A percentile compares a stretch with the other conserved stretches of the same genome.
These are phyloP conservation scores for Sporothrix euskadiensis DNA, from an alignment of 2,329 filamentous ascomycete species.

Conservation along the genomic window DNA sequence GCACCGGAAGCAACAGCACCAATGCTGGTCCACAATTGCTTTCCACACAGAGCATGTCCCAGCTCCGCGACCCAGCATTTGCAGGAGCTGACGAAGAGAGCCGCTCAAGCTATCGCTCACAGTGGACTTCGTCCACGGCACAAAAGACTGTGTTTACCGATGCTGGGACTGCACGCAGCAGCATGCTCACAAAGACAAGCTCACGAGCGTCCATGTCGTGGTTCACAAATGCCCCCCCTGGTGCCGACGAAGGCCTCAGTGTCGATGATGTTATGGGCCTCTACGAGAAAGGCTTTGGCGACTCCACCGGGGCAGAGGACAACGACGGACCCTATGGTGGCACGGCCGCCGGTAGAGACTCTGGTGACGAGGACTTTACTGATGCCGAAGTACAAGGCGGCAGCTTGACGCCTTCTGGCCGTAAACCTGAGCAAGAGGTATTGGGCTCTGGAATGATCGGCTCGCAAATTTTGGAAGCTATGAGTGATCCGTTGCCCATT, in stretches of 20 bases:
- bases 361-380: conserved; percentile 41
- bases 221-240: conserved; percentile 43
- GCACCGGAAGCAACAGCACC: conserved; percentile 36
- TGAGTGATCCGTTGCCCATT: conserved; percentile 42
- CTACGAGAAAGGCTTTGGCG: conserved; percentile 64
- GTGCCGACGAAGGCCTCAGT: conserved; percentile 58
- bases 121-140: conserved; percentile 55
- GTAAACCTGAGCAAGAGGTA: conserved; percentile 33
- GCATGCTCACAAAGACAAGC: conserved; percentile 75
- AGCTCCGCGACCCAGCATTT: conserved; percentile 40
- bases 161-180: conserved; percentile 76
- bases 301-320: conserved; percentile 51
- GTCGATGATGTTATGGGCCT: conserved; percentile 70
- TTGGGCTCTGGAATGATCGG: conserved; percentile 39
- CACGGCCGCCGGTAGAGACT: conserved; percentile 34
- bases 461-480: conserved; percentile 45
- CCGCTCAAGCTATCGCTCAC: conserved; percentile 58
- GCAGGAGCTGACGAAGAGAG: conserved; percentile 55
- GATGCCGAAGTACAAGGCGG: conserved; percentile 30
- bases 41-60: conserved; percentile 5
- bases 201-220: conserved; percentile 63
- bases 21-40: conserved; percentile 28
- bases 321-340: conserved; percentile 37
- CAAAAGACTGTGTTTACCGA: conserved; percentile 53
- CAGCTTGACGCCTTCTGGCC: background rate